These are phyloP conservation scores for Phlyctochytrium bullatum DNA, from an alignment of 192 early-diverging fungal species.

Conservation along the genomic window DNA sequence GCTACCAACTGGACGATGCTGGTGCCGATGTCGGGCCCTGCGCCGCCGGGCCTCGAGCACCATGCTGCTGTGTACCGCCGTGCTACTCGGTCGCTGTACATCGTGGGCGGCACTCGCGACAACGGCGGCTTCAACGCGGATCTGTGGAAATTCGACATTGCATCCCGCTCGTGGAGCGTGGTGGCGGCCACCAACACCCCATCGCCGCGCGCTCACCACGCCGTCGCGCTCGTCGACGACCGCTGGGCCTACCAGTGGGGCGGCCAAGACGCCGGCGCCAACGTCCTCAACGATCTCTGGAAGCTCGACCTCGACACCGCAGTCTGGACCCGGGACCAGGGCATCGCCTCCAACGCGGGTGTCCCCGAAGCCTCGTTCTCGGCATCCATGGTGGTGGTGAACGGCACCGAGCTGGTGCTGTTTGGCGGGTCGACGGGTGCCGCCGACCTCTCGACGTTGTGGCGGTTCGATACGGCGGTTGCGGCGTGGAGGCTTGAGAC, in stretches of 20 bases:
- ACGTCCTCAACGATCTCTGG: slow-evolving; percentile 8
- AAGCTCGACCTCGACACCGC: not conserved
- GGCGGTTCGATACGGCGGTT: not conserved
- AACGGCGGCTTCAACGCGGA: not conserved
- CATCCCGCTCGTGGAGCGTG: not conserved
- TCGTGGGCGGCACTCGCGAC: slow-evolving; percentile 2
- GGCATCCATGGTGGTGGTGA: not conserved
- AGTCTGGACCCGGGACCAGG: not conserved
- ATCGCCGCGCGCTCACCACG: not conserved
- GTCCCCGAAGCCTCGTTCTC: not conserved
- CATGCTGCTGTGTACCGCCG: slow-evolving; percentile 6
- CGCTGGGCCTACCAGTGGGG: not conserved
- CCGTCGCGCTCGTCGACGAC: not conserved
- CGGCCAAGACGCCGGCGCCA: slow-evolving; percentile 7
- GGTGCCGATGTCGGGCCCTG: not conserved
- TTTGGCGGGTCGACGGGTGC: slow-evolving; percentile 12
- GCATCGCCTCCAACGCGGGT: not conserved
- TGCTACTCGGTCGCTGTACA: not conserved
- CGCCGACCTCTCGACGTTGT: slow-evolving; percentile 1
- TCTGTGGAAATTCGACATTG: not conserved
- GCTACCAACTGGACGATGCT: not conserved
- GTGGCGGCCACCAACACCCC: not conserved
- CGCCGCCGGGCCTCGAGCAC: not conserved
- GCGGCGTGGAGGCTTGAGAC: not conserved
- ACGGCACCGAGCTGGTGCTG: slow-evolving; percentile 9